phyloP scores from a whole-genome alignment of 2,329 filamentous ascomycete species.

The Colletotrichum siamense region DNA sequence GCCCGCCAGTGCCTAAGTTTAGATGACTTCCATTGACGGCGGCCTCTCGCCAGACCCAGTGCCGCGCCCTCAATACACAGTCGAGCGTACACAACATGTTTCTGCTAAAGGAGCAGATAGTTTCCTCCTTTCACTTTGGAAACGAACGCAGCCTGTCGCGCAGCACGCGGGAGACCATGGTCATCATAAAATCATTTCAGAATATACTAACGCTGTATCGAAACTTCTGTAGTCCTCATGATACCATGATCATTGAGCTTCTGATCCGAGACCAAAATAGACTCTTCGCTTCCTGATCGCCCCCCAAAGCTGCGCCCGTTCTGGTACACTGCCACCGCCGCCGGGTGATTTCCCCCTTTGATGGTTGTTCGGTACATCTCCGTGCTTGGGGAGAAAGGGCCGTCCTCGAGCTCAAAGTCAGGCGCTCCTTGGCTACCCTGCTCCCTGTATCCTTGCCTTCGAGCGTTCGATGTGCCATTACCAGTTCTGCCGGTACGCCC shows the following conservation, averaged over 20 bases:
- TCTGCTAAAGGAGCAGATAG: neutral
- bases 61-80: neutral
- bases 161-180: neutral
- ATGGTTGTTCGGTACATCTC: neutral
- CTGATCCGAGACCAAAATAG: neutral
- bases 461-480: neutral
- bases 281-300: constrained; percentile 11
- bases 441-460: constrained; percentile 7
- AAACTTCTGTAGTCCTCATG: constrained; percentile 16
- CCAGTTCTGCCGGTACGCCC: neutral
- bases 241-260: neutral
- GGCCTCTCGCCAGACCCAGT: neutral
- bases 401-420: constrained; percentile 7
- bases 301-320: neutral
- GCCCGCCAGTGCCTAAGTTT: neutral
- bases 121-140: neutral
- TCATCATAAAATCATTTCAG: neutral
- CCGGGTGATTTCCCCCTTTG: neutral
- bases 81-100: neutral
- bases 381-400: neutral
- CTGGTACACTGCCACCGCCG: neutral
- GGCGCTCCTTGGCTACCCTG: constrained; percentile 7
- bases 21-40: neutral
- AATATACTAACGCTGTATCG: neutral
- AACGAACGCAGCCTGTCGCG: rapidly evolving